Base-by-base conservation (phyloP, 2,329 filamentous ascomycete species). In the Ophiostoma piceae region DNA sequence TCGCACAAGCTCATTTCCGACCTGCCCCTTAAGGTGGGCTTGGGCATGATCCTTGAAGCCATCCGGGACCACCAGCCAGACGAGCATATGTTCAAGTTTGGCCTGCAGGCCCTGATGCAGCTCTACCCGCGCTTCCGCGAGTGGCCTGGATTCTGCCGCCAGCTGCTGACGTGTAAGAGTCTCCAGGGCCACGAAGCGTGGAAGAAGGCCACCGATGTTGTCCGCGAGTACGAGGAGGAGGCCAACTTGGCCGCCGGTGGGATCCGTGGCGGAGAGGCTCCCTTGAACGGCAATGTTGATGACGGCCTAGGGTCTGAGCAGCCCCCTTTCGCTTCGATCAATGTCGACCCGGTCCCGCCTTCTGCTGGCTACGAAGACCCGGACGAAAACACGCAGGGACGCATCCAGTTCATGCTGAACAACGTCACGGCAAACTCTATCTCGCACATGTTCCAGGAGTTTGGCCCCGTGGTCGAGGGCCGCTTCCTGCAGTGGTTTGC, bases 1-100 rank as follows among this genome's bases (percentile, higher is more conserved):
- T 94, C 94, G 68, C 95, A 92, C 80, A 93, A 94, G 76, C 85
- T 99, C 7, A 91, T 99, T 67, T 92, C 93, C 6, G 90, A 93
- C 60, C 87, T 99, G 22, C 92, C 95, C 3, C 87, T 98, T 43
- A 93, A 97, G 77, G 93, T 97, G 70, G 95, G 92, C n/a, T 83
- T 98, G 19, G 93, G 92, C 19, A 97, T 99, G 92, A 96, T 99
- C 73, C 83, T 98, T n/a, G 94, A 99, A 78, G 92, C 95, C 14
- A 93, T 99, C 32, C 87, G 92, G 73, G 93, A 97, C 73, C 92
- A 95, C 75, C 82, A 85, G 41, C 88, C 91, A 0, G 91, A 96
- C 41, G 89, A 94, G 72, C 89, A 92, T 0, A 98, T 99, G 95
- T 98, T 95, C 82, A 97, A 97, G 76, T 99, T 99, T 77, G 95